Evolutionary conservation across 306 rosid species (phyloP).

Genomic region (Casuarina equisetifolia): DNA sequence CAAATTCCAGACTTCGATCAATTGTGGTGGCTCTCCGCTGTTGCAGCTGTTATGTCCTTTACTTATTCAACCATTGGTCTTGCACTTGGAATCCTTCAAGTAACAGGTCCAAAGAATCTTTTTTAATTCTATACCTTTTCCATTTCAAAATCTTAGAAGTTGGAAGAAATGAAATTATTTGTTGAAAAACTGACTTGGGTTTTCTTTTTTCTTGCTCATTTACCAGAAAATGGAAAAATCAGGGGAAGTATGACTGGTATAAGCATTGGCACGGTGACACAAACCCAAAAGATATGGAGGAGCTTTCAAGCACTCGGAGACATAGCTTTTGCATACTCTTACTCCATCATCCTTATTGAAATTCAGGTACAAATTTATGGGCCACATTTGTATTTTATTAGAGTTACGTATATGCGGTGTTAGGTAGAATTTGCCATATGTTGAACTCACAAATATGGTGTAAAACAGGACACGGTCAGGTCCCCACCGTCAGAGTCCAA

Average conservation of each 20-base stretch:
- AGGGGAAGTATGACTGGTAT: slow-evolving; percentile 65
- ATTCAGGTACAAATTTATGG: slow-evolving; percentile 56
- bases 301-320: slow-evolving; percentile 84
- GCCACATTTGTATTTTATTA: not conserved
- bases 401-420: not conserved
- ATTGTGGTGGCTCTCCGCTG: slow-evolving; percentile 84
- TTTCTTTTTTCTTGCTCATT: not conserved
- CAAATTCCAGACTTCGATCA: slow-evolving; percentile 82
- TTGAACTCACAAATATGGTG: not conserved
- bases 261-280: slow-evolving; percentile 54
- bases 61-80: slow-evolving; percentile 78
- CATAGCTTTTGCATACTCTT: slow-evolving; percentile 88
- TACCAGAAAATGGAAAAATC: slow-evolving; percentile 44
- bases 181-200: slow-evolving; percentile 5
- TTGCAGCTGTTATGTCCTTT: slow-evolving; percentile 93
- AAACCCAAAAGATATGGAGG: slow-evolving; percentile 65
- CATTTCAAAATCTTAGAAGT: not conserved
- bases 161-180: not conserved
- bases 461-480: slow-evolving; percentile 63
- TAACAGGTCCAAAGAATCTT: slow-evolving; percentile 43
- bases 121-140: not conserved
- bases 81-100: slow-evolving; percentile 73
- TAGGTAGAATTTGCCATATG: no score
- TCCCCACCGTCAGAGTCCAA: slow-evolving; percentile 75
- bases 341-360: slow-evolving; percentile 79